These are phyloP conservation scores for Pichia sp. DNA, from an alignment of 1,139 yeast species.

Conservation along the genomic window DNA sequence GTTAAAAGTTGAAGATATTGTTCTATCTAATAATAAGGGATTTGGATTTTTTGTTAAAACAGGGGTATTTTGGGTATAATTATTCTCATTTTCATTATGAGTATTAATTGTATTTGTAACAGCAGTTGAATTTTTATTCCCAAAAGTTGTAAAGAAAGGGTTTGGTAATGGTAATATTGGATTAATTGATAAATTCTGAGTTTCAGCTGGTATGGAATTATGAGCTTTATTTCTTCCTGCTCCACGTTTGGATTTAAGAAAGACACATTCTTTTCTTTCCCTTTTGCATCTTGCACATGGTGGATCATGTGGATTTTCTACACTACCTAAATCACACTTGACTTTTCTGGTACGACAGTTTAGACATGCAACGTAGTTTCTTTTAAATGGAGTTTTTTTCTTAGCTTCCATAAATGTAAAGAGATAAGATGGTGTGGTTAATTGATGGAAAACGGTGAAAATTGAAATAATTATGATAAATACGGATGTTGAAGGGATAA, in stretches of 20 bases:
- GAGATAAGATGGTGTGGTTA: not conserved
- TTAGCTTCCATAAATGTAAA: slow-evolving; percentile 4
- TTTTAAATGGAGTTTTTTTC: slow-evolving; percentile 32
- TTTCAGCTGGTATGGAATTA: not conserved
- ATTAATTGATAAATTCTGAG: slow-evolving; percentile 3
- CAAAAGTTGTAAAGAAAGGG: slow-evolving; percentile 11
- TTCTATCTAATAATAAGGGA: slow-evolving; percentile 4
- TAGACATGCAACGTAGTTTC: slow-evolving; percentile 79
- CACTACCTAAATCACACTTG: slow-evolving; percentile 77
- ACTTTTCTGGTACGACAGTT: slow-evolving; percentile 80
- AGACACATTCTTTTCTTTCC: slow-evolving; percentile 75
- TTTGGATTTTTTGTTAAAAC: slow-evolving; percentile 1
- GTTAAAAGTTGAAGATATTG: too few species aligned
- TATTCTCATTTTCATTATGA: too few species aligned
- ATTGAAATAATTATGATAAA: too few species aligned
- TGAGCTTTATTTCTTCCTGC: slow-evolving; percentile 23
- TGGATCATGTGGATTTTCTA: slow-evolving; percentile 67
- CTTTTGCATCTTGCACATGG: slow-evolving; percentile 83
- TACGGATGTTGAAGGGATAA: not conserved
- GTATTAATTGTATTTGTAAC: too few species aligned
- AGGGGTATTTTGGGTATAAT: not conserved
- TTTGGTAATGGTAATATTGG: slow-evolving; percentile 13
- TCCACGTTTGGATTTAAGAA: slow-evolving; percentile 60
- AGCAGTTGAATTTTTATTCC: too few species aligned
- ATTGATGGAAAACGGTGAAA: too few species aligned